These are phyloP conservation scores for Pecoramyces ruminantium DNA, from an alignment of 192 early-diverging fungal genomes.

Conservation along the genomic window DNA sequence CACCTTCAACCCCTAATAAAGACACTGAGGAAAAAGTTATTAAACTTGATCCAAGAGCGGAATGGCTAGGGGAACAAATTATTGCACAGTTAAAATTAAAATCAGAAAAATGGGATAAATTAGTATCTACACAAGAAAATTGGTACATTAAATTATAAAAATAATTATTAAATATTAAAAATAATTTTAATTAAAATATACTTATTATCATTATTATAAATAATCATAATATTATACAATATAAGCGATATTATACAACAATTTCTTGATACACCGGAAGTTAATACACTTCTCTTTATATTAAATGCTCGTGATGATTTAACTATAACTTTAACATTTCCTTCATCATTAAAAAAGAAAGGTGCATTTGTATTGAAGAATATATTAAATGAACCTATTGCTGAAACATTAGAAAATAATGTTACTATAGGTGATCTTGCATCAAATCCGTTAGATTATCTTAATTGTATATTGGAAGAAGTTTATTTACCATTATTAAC, in stretches of 20 bases:
- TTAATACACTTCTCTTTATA: conserved; percentile 37
- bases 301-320: conserved; percentile 43
- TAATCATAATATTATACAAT: too few relatives aligned
- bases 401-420: conserved; percentile 35
- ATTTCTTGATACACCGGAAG: conserved; percentile 28
- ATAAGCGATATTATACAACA: conserved; percentile 29
- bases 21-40: not conserved
- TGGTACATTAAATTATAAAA: not conserved
- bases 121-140: not conserved
- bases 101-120: not conserved
- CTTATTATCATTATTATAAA: too few relatives aligned
- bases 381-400: conserved; percentile 18
- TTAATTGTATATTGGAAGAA: conserved; percentile 34
- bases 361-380: conserved; percentile 40
- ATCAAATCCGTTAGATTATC: conserved; percentile 39
- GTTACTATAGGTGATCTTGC: conserved; percentile 36
- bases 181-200: too few relatives aligned
- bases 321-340: conserved; percentile 29
- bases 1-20: not conserved
- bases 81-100: not conserved
- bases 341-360: conserved; percentile 32
- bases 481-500: conserved; percentile 43
- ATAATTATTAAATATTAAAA: too few relatives aligned
- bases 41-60: not conserved
- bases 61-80: not conserved